Evolutionary conservation across 352 stramenopile genomes (phyloP), one percentile per base, ranked within the genome.

Genomic region (Globisporangium parvum): DNA sequence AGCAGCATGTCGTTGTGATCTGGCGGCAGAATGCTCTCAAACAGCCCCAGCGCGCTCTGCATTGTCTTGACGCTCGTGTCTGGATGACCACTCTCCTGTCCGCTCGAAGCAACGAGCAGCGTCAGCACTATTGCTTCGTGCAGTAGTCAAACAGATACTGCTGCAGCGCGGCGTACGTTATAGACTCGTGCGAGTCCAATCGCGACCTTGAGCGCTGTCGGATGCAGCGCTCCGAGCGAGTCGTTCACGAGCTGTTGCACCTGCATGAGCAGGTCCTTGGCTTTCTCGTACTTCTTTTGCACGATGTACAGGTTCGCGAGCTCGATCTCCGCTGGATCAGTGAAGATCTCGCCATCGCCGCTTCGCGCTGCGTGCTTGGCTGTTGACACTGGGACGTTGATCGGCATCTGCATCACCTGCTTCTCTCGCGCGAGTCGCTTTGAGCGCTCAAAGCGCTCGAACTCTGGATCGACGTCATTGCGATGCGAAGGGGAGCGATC

Each of bases 281-380:
- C 77, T 42, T 85, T 85, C 0, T 70, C 62, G 15, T 72, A 71
- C 45, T 84, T 83, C 24, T 80, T 78, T 52, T 90, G 79, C 0
- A 65, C 63, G 17, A 84, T 76, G 31, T 85, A 90, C 24, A 90
- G 46, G 40, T 71, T 57, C 17, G 66, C 75, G 3, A 90, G 58
- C 23, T 85, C 69, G 3, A 90, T 55, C 39, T 87, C 77, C 0
- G 73, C 53, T 47, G 79, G 79, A 24, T 67, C 63, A 5, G 60
- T 59, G 42, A 75, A 90, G 14, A 87, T 74, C 0, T 51, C 49
- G 10, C 51, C 66, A 50, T 90, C 73, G 0, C 71, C 71, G 28
- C 39, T 48, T 51, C 54, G 47, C 39, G 55, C 47, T 23, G 79
- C 77, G 24, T 83, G 71, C 23, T 78, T 78, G 3, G 73, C 76